A percentile compares a stretch with the other conserved stretches of the same genome.
Evolutionary conservation across 2,329 filamentous ascomycete genomes (phyloP).

Genomic region (Verticillium albo-atrum): DNA sequence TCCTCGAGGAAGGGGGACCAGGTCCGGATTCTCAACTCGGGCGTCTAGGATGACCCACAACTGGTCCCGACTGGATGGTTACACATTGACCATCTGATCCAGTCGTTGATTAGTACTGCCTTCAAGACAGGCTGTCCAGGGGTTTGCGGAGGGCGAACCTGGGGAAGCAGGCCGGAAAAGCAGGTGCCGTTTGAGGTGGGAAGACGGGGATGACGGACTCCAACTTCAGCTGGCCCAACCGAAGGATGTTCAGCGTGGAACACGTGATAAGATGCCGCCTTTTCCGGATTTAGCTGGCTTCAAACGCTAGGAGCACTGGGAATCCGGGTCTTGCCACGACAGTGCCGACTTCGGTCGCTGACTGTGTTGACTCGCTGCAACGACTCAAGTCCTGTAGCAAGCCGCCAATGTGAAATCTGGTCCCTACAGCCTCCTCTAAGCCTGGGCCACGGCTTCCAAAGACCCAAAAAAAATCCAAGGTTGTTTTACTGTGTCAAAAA

Average conservation of each 20-base stretch:
- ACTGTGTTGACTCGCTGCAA: too few relatives aligned
- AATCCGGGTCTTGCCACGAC: too few relatives aligned
- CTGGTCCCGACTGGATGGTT: neutral
- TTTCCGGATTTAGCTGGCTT: neutral
- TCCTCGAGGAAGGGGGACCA: too few relatives aligned
- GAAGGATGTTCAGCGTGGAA: neutral
- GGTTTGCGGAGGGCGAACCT: neutral
- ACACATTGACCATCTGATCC: neutral
- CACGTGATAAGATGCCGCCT: neutral
- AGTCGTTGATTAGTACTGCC: neutral
- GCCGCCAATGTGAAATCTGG: too few relatives aligned
- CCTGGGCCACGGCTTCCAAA: too few relatives aligned
- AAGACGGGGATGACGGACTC: neutral
- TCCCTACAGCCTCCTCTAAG: too few relatives aligned
- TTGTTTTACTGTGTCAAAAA: too few relatives aligned
- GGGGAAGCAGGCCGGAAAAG: neutral
- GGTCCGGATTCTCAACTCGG: neutral
- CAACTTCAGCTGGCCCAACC: neutral
- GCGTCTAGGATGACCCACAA: neutral
- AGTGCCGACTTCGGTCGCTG: too few relatives aligned
- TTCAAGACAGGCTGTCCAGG: neutral
- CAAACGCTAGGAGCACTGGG: too few relatives aligned
- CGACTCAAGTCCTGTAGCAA: too few relatives aligned
- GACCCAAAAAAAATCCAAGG: too few relatives aligned
- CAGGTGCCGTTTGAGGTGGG: neutral